These are phyloP conservation scores for Colletotrichum truncatum DNA, from an alignment of 2,329 filamentous ascomycete genomes.

Conservation along the genomic window DNA sequence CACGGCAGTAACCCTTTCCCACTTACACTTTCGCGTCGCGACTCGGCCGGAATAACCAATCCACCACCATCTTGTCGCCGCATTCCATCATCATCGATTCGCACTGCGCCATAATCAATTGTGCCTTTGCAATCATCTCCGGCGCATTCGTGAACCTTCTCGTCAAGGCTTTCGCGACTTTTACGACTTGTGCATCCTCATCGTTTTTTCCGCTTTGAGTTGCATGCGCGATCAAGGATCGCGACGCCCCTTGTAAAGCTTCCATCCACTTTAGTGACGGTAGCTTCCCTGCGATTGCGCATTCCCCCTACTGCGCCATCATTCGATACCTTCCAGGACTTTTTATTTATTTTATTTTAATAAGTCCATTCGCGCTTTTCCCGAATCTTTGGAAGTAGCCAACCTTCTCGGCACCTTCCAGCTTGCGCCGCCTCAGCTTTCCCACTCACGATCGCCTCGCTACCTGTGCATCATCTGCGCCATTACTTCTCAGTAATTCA, in stretches of 20 bases:
- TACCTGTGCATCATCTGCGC: background rate
- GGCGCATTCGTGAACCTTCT: background rate
- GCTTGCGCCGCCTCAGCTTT: background rate
- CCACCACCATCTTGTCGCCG: background rate
- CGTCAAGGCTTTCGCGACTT: background rate
- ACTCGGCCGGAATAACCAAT: constrained; percentile 25
- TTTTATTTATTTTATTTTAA: too few relatives aligned
- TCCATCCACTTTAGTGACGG: background rate
- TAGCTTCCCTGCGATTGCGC: background rate
- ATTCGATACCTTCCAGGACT: background rate
- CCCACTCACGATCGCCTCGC: background rate
- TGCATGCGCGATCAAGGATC: constrained; percentile 5
- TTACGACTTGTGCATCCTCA: background rate
- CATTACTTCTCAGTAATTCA: background rate
- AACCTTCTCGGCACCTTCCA: background rate
- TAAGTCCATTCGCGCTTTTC: too few relatives aligned
- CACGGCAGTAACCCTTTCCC: background rate
- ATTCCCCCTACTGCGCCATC: background rate
- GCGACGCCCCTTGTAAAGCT: constrained; percentile 11
- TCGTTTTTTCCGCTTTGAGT: background rate
- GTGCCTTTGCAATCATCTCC: background rate
- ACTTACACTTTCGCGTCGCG: background rate
- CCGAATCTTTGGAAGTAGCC: too few relatives aligned
- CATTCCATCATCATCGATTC: background rate
- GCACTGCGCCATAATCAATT: background rate